Conservation (phyloP, 1,284 basidiomycete species). For the Sanghuangporus sanghuang region DNA sequence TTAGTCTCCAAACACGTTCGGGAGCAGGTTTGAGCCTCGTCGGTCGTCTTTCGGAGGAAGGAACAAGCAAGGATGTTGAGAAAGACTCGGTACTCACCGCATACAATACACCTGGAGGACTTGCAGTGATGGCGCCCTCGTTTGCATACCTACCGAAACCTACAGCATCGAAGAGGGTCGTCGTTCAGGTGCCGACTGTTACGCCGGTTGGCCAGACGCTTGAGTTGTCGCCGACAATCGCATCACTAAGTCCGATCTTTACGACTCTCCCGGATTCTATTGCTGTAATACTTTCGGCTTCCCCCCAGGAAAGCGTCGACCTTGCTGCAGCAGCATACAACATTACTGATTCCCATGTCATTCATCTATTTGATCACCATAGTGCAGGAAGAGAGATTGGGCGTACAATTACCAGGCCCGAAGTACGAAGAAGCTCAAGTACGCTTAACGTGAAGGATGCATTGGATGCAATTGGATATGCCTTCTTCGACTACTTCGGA, state of each 20-base stretch:
- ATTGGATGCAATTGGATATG: slow-evolving; percentile 49
- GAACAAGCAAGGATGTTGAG: slow-evolving; percentile 60
- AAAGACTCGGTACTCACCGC: slow-evolving; percentile 62
- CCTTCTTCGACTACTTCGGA: slow-evolving; percentile 65
- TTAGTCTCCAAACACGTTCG: slow-evolving; percentile 78
- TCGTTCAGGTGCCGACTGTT: slow-evolving; percentile 74
- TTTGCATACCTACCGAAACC: slow-evolving; percentile 60
- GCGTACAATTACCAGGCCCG: slow-evolving; percentile 34
- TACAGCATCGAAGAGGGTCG: slow-evolving; percentile 57
- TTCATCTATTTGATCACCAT: slow-evolving; percentile 78
- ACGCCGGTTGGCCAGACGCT: slow-evolving; percentile 63
- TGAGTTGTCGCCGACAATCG: slow-evolving; percentile 66
- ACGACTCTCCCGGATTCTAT: slow-evolving; percentile 62
- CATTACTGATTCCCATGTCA: slow-evolving; percentile 56
- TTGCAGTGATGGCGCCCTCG: slow-evolving; percentile 73
- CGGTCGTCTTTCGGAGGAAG: slow-evolving; percentile 72
- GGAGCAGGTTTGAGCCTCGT: slow-evolving; percentile 83
- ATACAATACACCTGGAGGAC: slow-evolving; percentile 71
- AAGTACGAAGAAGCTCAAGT: slow-evolving; percentile 28
- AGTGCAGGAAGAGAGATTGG: slow-evolving; percentile 67
- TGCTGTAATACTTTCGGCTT: slow-evolving; percentile 77
- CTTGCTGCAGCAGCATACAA: slow-evolving; percentile 66
- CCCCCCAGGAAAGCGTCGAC: slow-evolving; percentile 73
- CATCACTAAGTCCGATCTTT: slow-evolving; percentile 58
- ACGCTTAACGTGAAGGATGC: slow-evolving; percentile 39